Conservation (phyloP, 1,139 yeast genomes). For the Candida glucosophila region DNA sequence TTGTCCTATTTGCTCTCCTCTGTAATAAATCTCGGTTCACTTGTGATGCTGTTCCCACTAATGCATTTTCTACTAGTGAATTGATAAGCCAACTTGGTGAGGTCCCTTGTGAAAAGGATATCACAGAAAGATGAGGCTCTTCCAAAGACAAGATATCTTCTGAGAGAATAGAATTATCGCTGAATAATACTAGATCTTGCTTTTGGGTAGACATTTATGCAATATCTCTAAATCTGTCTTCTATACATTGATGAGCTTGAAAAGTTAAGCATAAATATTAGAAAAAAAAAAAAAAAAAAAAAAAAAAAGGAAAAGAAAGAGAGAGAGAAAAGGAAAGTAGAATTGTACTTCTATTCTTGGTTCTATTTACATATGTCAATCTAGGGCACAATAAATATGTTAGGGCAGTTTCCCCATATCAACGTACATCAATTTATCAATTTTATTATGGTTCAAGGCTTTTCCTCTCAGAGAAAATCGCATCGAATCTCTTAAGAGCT, state of each 20-base stretch:
- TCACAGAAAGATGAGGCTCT: constrained; percentile 25
- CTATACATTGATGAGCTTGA: too few relatives aligned
- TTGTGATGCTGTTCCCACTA: constrained; percentile 32
- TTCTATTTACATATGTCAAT: too few relatives aligned
- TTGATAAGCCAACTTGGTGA: constrained; percentile 60
- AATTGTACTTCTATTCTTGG: too few relatives aligned
- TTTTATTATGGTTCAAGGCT: not conserved
- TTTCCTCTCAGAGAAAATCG: constrained; percentile 9
- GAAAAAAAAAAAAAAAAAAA: too few relatives aligned
- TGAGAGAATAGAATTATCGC: constrained; percentile 42
- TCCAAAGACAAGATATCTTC: constrained; percentile 13
- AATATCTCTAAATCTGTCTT: too few relatives aligned
- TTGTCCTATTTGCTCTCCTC: constrained; percentile 13
- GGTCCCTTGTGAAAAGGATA: constrained; percentile 55
- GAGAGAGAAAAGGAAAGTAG: too few relatives aligned
- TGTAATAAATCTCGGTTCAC: constrained; percentile 25
- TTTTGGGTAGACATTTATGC: too few relatives aligned
- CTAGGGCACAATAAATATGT: too few relatives aligned
- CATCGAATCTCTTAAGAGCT: constrained; percentile 34
- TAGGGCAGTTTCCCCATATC: too few relatives aligned
- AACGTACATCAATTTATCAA: not conserved
- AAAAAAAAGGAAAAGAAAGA: too few relatives aligned
- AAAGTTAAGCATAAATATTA: too few relatives aligned
- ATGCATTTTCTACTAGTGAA: constrained; percentile 36
- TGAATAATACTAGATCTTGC: constrained; percentile 53